Evolutionary conservation across 768 basidiomycete species (phyloP), one percentile per base, ranked within the genome.

Genomic region (Kwoniella dendrophila): DNA sequence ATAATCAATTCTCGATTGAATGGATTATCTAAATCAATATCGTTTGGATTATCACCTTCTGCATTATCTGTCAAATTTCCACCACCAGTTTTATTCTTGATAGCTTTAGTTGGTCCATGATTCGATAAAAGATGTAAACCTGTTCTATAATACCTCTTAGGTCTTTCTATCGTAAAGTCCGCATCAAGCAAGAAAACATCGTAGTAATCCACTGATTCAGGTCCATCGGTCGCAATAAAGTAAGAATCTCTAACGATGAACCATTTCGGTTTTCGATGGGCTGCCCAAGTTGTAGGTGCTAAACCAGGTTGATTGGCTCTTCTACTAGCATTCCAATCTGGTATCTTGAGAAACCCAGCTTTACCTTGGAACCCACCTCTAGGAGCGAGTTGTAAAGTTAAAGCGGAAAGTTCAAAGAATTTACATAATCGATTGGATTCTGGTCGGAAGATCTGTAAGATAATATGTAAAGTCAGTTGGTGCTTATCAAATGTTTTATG

Each of bases 391-490:
- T 85, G 76, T 60, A 97, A 85, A 8, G 89, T 94, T 27, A 98
- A 81, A 0, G 94, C 87, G 44, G 90, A 93, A 44, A 98, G 84
- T 78, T 99, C 96, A 48, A 99, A 84, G 79, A 97, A 99, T 4
- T 87, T 87, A 41, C 88, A 87, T 0, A 99, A 80, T 33, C 94
- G 86, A 72, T 97, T 97, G 0, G 91, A 85, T 22, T 92, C 86
- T 0, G 94, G 91, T 71, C 93, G 91, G 79, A 95, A 96, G 90
- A 98, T 96, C n/a, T n/a, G n/a, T 93, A 95, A 50, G 11, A 18
- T 36, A 11, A 14, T 24, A 48, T 12, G 24, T 48, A 10, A 26
- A 11, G 14, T 14, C 53, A 4, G 18, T 41, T 24, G 52, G 26
- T 30, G 40, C 8, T 12, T 4, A 51, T 30, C 44, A 26, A 29